Evolutionary conservation across 164 flowering plant genomes (phyloP).

Genomic region (Brasenia schreberi): DNA sequence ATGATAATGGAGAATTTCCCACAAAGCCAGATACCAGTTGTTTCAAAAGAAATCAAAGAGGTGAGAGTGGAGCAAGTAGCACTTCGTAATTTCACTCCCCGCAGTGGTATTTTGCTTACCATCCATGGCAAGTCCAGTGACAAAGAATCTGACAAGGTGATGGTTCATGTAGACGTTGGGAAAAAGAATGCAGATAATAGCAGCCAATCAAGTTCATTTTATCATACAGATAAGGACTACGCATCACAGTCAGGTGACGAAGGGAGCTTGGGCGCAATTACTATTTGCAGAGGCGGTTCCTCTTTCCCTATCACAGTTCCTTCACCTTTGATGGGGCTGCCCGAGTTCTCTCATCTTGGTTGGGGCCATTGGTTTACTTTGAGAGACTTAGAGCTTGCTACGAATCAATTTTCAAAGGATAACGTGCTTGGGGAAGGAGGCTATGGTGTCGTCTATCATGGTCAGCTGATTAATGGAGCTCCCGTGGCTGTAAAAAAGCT

Average conservation of each 20-base stretch:
- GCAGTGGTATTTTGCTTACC: slow-evolving; percentile 23
- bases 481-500: slow-evolving; percentile 85
- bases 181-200: slow-evolving; percentile 32
- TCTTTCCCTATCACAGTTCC: slow-evolving; percentile 37
- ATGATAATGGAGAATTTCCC: slow-evolving; percentile 28
- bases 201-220: slow-evolving; percentile 53
- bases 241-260: slow-evolving; percentile 47
- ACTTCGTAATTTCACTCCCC: slow-evolving; percentile 16
- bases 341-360: slow-evolving; percentile 82
- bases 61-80: slow-evolving; percentile 53
- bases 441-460: slow-evolving; percentile 82
- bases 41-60: slow-evolving; percentile 69
- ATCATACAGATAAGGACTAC: slow-evolving; percentile 42
- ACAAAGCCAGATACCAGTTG: slow-evolving; percentile 28
- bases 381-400: slow-evolving; percentile 73
- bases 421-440: slow-evolving; percentile 85
- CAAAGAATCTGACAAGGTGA: slow-evolving; percentile 44
- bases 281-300: slow-evolving; percentile 23
- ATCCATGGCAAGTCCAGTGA: slow-evolving; percentile 39
- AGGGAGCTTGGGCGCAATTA: slow-evolving; percentile 20
- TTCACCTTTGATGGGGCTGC: slow-evolving; percentile 66
- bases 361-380: slow-evolving; percentile 98
- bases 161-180: slow-evolving; percentile 23
- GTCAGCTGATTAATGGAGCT: slow-evolving; percentile 61
- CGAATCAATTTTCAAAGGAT: slow-evolving; percentile 61